Conservation (phyloP, 495 filamentous ascomycete genomes). For the Neurospora tetrasperma region DNA sequence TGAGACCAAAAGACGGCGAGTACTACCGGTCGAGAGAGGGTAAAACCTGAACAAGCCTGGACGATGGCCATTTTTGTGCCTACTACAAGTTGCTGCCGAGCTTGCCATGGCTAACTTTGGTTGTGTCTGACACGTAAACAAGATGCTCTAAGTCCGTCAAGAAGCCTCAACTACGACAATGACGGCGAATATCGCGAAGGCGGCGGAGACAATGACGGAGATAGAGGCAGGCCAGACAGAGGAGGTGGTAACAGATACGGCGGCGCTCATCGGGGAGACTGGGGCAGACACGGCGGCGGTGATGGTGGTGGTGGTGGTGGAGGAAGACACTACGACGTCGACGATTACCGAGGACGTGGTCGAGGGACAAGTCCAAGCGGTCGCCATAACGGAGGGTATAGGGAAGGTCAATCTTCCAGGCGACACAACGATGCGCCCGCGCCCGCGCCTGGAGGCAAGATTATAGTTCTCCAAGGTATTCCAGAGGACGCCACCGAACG, state of each 20-base stretch:
- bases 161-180: constrained; percentile 25
- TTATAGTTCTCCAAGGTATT: constrained; percentile 14
- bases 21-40: constrained; percentile 37
- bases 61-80: constrained; percentile 6
- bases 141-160: constrained; percentile 14
- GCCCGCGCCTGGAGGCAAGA: constrained; percentile 5
- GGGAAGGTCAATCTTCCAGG: background rate
- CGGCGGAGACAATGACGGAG: background rate
- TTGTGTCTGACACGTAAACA: constrained; percentile 7
- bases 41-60: constrained; percentile 25
- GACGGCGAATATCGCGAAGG: constrained; percentile 6
- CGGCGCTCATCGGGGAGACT: background rate
- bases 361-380: background rate
- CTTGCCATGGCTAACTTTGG: constrained; percentile 22
- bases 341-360: background rate
- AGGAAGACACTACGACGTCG: background rate
- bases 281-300: background rate
- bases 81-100: constrained; percentile 6
- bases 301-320: background rate
- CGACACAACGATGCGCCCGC: constrained; percentile 1
- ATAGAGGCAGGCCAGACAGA: background rate
- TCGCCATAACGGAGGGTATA: background rate
- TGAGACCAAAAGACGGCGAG: constrained; percentile 15
- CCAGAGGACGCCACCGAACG: constrained; percentile 24
- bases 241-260: background rate